These are phyloP conservation scores for Mrakia gelida DNA, from an alignment of 768 basidiomycete genomes.

Conservation along the genomic window DNA sequence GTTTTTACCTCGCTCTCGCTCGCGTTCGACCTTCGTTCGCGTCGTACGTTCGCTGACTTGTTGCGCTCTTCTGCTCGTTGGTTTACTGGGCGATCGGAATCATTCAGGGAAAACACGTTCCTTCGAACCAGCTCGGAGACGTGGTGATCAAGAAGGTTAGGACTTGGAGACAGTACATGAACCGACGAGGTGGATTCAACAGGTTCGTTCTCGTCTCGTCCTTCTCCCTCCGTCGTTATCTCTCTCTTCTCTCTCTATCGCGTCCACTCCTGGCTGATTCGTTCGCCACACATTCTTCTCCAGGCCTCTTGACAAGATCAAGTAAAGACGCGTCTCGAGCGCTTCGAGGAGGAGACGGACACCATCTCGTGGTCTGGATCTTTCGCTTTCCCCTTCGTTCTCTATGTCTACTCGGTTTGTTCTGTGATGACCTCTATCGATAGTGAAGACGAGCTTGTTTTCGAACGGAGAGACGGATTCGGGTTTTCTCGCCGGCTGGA, in stretches of 20 bases:
- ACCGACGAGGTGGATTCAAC: constrained; percentile 79
- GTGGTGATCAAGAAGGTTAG: constrained; percentile 57
- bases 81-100: no score
- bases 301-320: constrained; percentile 93
- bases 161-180: constrained; percentile 94
- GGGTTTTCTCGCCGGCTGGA: no score
- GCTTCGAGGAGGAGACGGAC: no score
- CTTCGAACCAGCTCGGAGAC: constrained; percentile 39
- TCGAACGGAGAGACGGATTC: no score
- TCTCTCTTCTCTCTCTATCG: neutral
- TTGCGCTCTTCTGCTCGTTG: no score
- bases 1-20: neutral
- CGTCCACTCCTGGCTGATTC: neutral
- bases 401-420: no score
- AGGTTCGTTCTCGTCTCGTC: constrained; percentile 49
- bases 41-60: no score
- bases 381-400: no score
- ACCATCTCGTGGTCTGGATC: no score
- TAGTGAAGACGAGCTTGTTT: no score
- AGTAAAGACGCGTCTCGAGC: constrained; percentile 49
- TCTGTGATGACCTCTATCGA: no score
- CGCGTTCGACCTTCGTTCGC: neutral
- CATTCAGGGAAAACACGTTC: constrained; percentile 67
- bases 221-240: neutral
- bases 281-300: constrained; percentile 34